These are phyloP conservation scores for Lactifluus rugatus DNA, from an alignment of 768 basidiomycete genomes.

Conservation along the genomic window DNA sequence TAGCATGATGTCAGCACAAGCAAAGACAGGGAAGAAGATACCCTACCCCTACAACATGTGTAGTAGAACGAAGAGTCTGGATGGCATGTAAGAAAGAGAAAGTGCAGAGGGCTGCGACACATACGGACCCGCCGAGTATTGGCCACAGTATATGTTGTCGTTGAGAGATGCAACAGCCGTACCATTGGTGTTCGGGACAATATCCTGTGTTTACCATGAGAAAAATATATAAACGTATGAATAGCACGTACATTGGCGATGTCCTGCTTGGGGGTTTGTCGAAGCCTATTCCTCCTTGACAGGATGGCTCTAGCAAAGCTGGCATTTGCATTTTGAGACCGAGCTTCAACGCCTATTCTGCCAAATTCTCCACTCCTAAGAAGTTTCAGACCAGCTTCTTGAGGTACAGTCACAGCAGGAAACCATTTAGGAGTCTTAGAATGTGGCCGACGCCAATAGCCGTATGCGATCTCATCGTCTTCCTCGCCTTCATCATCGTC, in stretches of 20 bases:
- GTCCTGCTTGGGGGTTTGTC: conserved; percentile 39
- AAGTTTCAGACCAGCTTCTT: conserved; percentile 52
- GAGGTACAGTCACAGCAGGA: conserved; percentile 43
- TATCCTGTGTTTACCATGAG: conserved; percentile 34
- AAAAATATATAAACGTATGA: not conserved
- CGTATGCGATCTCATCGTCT: conserved; percentile 23
- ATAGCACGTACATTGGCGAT: conserved; percentile 38
- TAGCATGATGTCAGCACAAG: conserved; percentile 25
- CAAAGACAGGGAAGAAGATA: not conserved
- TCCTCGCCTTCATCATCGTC: conserved; percentile 33
- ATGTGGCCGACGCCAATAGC: conserved; percentile 5
- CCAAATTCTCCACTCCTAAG: conserved; percentile 78
- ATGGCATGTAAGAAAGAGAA: conserved; percentile 1
- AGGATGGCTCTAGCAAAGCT: conserved; percentile 45
- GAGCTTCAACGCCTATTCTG: conserved; percentile 42
- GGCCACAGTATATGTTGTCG: conserved; percentile 75
- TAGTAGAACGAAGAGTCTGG: conserved; percentile 87
- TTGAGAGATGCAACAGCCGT: conserved; percentile 66
- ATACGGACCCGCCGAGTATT: conserved; percentile 60
- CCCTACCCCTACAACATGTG: conserved; percentile 72
- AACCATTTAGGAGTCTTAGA: conserved; percentile 29
- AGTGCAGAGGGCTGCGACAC: not conserved
- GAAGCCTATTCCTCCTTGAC: conserved; percentile 26
- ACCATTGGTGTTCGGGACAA: conserved; percentile 73
- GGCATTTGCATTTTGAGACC: conserved; percentile 30